Conservation (phyloP, 768 basidiomycete species). For the Naematelia aurantialba region DNA sequence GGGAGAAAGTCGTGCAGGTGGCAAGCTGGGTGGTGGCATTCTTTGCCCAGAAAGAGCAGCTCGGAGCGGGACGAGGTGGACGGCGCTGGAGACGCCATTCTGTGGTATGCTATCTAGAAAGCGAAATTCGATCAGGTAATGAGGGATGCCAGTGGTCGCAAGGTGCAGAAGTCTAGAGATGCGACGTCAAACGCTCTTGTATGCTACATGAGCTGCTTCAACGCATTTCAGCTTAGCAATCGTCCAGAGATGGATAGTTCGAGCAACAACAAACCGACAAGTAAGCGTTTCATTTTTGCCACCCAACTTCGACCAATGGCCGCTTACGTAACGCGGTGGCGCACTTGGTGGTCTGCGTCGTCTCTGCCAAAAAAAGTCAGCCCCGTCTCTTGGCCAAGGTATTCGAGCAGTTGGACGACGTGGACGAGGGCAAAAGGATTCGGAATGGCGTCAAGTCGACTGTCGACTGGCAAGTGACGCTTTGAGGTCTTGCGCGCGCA, state of each 20-base stretch:
- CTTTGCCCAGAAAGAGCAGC: conserved; percentile 47
- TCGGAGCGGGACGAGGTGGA: conserved; percentile 22
- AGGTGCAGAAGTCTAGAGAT: no score
- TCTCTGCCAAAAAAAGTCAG: background rate
- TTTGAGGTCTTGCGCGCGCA: background rate
- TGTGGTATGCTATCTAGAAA: background rate
- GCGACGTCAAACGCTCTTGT: no score
- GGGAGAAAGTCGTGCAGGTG: conserved; percentile 49
- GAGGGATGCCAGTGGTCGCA: no score
- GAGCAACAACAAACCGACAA: background rate
- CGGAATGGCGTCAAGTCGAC: background rate
- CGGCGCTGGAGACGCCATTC: background rate
- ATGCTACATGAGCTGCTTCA: no score
- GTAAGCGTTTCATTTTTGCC: background rate
- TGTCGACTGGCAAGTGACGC: background rate
- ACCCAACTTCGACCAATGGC: background rate
- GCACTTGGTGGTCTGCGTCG: background rate
- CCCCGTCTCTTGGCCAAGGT: background rate
- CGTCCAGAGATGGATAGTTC: background rate
- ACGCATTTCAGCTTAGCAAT: background rate
- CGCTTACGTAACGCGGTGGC: background rate
- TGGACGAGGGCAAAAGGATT: background rate
- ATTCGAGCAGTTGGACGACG: background rate
- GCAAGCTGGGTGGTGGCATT: conserved; percentile 47
- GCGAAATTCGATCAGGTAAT: background rate